Base-by-base conservation (phyloP, 176 grass and related monocot species). In the Ensete ventricosum region DNA sequence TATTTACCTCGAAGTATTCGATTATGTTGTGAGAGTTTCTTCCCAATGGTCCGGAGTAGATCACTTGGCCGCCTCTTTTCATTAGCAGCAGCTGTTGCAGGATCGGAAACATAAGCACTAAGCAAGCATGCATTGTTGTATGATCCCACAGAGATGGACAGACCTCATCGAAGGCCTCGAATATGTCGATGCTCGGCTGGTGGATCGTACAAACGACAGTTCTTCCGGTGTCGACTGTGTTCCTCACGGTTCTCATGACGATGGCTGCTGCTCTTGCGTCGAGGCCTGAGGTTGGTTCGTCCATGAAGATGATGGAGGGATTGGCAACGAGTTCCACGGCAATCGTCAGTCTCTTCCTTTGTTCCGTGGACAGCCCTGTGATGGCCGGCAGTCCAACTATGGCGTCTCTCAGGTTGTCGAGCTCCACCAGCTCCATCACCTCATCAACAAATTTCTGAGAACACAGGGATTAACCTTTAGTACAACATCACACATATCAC, bases 121-220 rank as follows among this genome's bases (percentile, higher is more conserved):
- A 6, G 34, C 34, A 43, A 6, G 34, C 34, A 43, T 43, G 34
- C 34, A 43, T 6, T 43, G 5, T 43, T 6, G 34, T 6, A 43
- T 43, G 34, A 43, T 43, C 34, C 5, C 34, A 43, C 34, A 0
- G 4, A 43, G 34, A 43, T 43, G 34, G 34, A 0, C 34, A 43
- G 34, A 88, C 87, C 91, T 94, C 91, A n/a, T 90, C 91, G 67
- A 94, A 94, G 73, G 91, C 69, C 83, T 94, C 91, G 67, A 94
- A 94, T 73, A 94, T 94, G 76, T 94, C 85, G 50, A 94, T 94
- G 77, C 91, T 94, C 76, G 87, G 91, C 82, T 94, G 91, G 77
- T 94, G 91, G 77, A 94, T 90, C 60, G 87, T 94, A 51, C 91
- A 94, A 24, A 94, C 82, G 67, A 90, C 83, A 14, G 91, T 94